These are phyloP conservation scores for Skeletonema tropicum DNA, from an alignment of 108 stramenopile genomes.

Conservation along the genomic window DNA sequence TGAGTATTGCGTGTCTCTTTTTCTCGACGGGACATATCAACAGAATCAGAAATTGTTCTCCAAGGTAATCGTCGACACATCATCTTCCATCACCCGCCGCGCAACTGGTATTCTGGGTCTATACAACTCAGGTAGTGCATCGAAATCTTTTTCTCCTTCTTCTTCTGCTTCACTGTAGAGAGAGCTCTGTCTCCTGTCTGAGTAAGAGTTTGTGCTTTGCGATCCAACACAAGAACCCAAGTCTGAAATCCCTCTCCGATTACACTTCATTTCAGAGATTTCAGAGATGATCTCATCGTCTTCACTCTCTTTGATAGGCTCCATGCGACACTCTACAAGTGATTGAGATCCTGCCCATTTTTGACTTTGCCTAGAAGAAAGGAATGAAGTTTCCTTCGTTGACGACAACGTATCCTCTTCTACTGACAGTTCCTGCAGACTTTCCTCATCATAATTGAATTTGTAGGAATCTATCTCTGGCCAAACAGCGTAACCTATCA, in stretches of 20 bases:
- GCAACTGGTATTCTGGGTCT: background rate
- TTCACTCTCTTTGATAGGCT: no score
- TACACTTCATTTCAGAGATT: no score
- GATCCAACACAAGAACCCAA: background rate
- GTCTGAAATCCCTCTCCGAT: background rate
- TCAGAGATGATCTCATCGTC: no score
- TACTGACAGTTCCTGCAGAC: background rate
- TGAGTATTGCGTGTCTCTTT: background rate
- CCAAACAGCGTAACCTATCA: constrained; percentile 15
- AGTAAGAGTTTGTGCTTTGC: background rate
- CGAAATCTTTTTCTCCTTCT: background rate
- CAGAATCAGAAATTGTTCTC: background rate
- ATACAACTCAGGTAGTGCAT: background rate
- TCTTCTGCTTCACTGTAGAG: background rate
- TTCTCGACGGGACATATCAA: background rate
- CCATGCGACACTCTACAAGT: no score
- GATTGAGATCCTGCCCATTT: background rate
- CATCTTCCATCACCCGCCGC: background rate
- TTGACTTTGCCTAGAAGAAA: background rate
- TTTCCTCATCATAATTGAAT: constrained; percentile 7
- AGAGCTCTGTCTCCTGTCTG: background rate
- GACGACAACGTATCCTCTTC: background rate
- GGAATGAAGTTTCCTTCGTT: background rate
- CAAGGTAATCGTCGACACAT: background rate
- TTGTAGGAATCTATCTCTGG: constrained; percentile 12